These are phyloP conservation scores for Capsicum pubescens DNA, from an alignment of 257 asterid species.

Conservation along the genomic window DNA sequence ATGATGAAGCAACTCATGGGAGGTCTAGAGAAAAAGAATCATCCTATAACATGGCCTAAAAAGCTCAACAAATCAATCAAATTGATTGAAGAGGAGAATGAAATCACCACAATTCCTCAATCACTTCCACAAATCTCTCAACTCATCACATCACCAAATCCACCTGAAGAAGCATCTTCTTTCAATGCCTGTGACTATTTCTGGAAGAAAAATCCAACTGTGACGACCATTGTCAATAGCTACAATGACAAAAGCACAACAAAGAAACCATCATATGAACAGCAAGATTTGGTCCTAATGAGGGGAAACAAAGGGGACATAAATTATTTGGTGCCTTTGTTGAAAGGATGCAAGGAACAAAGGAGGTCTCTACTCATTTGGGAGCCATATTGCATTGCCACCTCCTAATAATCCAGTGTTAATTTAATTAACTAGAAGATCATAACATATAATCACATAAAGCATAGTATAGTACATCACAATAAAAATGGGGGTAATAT, in stretches of 20 bases:
- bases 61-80: background rate
- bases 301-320: conserved; percentile 28
- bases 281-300: conserved; percentile 19
- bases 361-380: conserved; percentile 29
- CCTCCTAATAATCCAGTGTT: conserved; percentile 26
- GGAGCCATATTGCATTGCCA: conserved; percentile 35
- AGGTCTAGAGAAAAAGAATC: background rate
- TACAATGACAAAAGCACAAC: background rate
- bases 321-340: conserved; percentile 23
- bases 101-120: background rate
- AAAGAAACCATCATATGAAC: conserved; percentile 1
- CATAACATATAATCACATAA: conserved; percentile 18
- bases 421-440: conserved; percentile 4
- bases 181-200: conserved; percentile 29
- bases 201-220: conserved; percentile 28
- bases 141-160: conserved; percentile 12
- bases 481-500: conserved; percentile 19
- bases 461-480: background rate
- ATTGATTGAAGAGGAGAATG: background rate
- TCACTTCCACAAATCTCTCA: background rate
- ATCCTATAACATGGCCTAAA: background rate
- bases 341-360: conserved; percentile 30
- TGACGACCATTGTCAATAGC: background rate
- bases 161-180: background rate
- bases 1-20: conserved; percentile 28